phyloP scores from a whole-genome alignment of 805 yeast genomes.

The Sugiyamaella americana region DNA sequence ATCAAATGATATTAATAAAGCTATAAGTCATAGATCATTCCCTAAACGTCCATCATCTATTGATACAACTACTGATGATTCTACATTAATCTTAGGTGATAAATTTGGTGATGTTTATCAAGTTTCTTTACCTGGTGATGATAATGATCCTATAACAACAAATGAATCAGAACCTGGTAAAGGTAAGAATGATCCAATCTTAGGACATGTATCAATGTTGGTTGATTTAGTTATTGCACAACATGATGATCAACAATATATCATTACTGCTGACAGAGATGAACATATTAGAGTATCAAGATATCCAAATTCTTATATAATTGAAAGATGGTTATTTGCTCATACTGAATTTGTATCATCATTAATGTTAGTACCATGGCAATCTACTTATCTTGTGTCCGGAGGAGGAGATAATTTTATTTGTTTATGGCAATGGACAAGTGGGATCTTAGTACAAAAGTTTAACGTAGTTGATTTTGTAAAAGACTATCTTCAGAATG shows the following conservation, averaged over 20 bases:
- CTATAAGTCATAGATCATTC: constrained; percentile 65
- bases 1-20: constrained; percentile 39
- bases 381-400: constrained; percentile 51
- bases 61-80: constrained; percentile 47
- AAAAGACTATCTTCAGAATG: constrained; percentile 43
- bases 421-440: constrained; percentile 73
- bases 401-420: constrained; percentile 88
- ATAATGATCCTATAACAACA: background rate
- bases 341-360: constrained; percentile 77
- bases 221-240: constrained; percentile 56
- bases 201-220: constrained; percentile 97
- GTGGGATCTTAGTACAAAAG: constrained; percentile 42
- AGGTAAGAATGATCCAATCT: constrained; percentile 46
- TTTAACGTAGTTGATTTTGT: constrained; percentile 43
- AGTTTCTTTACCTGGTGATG: constrained; percentile 37
- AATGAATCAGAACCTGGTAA: constrained; percentile 14
- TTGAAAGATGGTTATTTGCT: constrained; percentile 81
- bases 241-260: constrained; percentile 42
- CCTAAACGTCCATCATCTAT: constrained; percentile 93
- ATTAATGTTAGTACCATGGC: constrained; percentile 50
- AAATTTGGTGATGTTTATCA: constrained; percentile 93
- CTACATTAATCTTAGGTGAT: constrained; percentile 66
- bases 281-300: constrained; percentile 86
- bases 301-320: constrained; percentile 70
- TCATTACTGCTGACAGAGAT: constrained; percentile 87